Evolutionary conservation across 1,139 yeast genomes (phyloP), one percentile per base, ranked within the genome.

Genomic region (Neolecta irregularis): DNA sequence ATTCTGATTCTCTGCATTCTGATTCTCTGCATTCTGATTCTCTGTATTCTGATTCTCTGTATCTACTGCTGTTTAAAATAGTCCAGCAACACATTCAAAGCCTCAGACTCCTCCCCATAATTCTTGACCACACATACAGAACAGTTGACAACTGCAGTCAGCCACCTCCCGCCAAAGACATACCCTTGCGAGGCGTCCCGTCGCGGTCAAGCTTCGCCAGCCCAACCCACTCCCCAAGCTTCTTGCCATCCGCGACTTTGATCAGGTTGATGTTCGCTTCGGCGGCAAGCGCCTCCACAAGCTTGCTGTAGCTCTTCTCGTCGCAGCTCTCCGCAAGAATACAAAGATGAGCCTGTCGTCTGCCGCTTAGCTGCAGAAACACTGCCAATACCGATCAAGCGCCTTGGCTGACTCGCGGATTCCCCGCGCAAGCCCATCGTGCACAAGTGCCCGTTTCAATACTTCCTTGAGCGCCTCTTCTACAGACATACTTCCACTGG

Each of bases 141-240:
- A 16, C 22, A 19, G 12, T 19, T 4, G 5, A 5, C 16, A 32
- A 15, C 29, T 28, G 34, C 36, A 15, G 34, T 36, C 12, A 28
- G 32, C 32, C 25, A 34, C 76, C 80, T 83, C 74, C 88, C 83
- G 60, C 88, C 98, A 61, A 88, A 96, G 68, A 93, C 88, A 58
- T 64, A 91, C 98, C 96, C 83, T 88, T 88, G 75, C 96, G 83
- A 70, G 96, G 95, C 74, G 85, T 83, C 70, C 98, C 99, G 60
- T 88, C 98, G 72, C 94, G 83, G 92, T 88, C 98, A 60, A 88
- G 77, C 72, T 83, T 88, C 72, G 95, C 91, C 57, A 88, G 75
- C 76, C 99, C 99, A 60, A 96, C 98, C 99, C 98, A 88, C 74
- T 88, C 96, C 74, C 99, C 99, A 62, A 88, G 78, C 72, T 81